A percentile compares a stretch with the other conserved stretches of the same genome.
Conservation (phyloP, 2,329 filamentous ascomycete genomes). For the Epichloe coenophiala region DNA sequence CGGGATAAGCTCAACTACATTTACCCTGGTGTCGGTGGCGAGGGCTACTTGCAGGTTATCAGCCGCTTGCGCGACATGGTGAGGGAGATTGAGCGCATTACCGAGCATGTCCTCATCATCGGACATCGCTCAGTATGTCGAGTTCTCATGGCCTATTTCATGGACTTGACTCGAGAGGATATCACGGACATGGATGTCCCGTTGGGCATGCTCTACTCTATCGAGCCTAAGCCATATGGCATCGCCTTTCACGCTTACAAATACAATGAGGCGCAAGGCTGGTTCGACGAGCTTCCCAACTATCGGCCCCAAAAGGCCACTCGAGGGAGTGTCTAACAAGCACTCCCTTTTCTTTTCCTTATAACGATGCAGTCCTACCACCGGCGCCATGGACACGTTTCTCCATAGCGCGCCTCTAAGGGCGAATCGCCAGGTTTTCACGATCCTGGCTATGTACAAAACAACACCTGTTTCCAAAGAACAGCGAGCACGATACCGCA, state of each 20-base stretch:
- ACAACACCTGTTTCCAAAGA: background rate
- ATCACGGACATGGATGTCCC: slow-evolving; percentile 93
- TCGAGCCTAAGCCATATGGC: slow-evolving; percentile 95
- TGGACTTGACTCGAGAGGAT: slow-evolving; percentile 77
- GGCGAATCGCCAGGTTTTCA: background rate
- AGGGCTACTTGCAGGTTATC: slow-evolving; percentile 94
- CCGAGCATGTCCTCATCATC: slow-evolving; percentile 84
- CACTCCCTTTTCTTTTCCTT: background rate
- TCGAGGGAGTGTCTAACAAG: slow-evolving; percentile 11
- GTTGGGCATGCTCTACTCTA: slow-evolving; percentile 82
- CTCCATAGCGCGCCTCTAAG: background rate
- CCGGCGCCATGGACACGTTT: background rate
- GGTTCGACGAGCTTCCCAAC: slow-evolving; percentile 76
- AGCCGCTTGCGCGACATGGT: slow-evolving; percentile 91
- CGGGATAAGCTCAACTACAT: slow-evolving; percentile 89
- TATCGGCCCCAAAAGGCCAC: slow-evolving; percentile 55
- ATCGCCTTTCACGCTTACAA: slow-evolving; percentile 93
- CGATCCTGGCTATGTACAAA: slow-evolving; percentile 1
- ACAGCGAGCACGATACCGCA: background rate
- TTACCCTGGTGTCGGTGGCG: slow-evolving; percentile 88
- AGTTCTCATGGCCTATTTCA: slow-evolving; percentile 92
- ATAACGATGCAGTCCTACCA: background rate
- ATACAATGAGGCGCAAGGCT: slow-evolving; percentile 64
- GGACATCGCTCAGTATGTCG: slow-evolving; percentile 86
- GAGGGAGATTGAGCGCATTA: slow-evolving; percentile 96